Evolutionary conservation across 306 rosid genomes (phyloP), one percentile per base, ranked within the genome.

Genomic region (Prinsepia uniflora): DNA sequence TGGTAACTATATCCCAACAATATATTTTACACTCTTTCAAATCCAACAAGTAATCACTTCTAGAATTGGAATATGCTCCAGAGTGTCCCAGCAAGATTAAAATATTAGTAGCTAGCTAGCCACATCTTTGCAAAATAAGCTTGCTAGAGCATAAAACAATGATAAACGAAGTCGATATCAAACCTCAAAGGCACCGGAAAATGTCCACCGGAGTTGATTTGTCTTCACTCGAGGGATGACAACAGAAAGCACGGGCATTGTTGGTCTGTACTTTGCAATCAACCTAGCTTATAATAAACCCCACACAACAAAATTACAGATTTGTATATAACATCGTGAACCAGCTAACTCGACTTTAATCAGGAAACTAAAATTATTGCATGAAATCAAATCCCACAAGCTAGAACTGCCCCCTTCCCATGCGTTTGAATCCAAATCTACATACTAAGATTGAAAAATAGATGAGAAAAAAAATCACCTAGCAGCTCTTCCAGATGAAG

Each of bases 221-320:
- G 96, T 85, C 84, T 84, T 82, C 17, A 90, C 85, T 65, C 87
- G 82, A 52, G 98, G 98, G 71, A 90, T 79, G 81, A 93, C 96
- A 54, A 93, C 93, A 54, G 98, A 93, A 63, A 93, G 82, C 46
- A 90, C 98, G 1, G 98, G 98, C 98, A 93, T 93, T 43, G 93
- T 88, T 43, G 98, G 98, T 80, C 98, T 88, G 69, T 90, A 93
- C 82, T 93, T 93, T 8, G 98, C 93, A 41, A 93, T 90, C 82
- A 93, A 85, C 77, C 98, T 93, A 30, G 36, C 36, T 30, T 30
- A 86, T 63, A 78, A 64, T 6, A 30, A 70, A 42, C 40, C 71
- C 57, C 63, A 60, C 49, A 42, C 18, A 58, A 8, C 30, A 44
- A 30, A 59, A n/a, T 6, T 40, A 70, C 45, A 40, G 2, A 57